Evolutionary conservation across 257 asterid species (phyloP).

Genomic region (Gentiana dahurica): DNA sequence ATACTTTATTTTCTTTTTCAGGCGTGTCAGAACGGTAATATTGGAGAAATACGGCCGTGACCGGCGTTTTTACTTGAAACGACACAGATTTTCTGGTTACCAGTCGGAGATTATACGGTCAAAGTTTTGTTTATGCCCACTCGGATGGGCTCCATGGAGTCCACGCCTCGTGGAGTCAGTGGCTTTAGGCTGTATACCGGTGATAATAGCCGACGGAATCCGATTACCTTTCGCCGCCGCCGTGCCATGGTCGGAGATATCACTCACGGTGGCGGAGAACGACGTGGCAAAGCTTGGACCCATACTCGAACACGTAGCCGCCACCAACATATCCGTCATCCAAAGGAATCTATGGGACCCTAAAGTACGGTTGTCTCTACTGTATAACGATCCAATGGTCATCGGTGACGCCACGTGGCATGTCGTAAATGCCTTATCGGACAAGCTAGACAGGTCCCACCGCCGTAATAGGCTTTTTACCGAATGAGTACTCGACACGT

Average conservation of each 20-base stretch:
- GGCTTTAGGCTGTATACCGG: slow-evolving; percentile 78
- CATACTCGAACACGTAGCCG: slow-evolving; percentile 55
- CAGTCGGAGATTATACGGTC: slow-evolving; percentile 71
- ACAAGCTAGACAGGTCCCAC: slow-evolving; percentile 37
- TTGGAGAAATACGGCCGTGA: slow-evolving; percentile 46
- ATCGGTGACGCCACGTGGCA: slow-evolving; percentile 94
- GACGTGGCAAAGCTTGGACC: slow-evolving; percentile 52
- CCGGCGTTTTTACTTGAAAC: slow-evolving; percentile 48
- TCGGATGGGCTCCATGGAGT: slow-evolving; percentile 99
- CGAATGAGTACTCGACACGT: slow-evolving; percentile 22
- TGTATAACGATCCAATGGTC: slow-evolving; percentile 32
- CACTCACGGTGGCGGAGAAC: slow-evolving; percentile 63
- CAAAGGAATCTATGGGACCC: slow-evolving; percentile 59
- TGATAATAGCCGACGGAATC: slow-evolving; percentile 73
- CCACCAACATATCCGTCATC: slow-evolving; percentile 48
- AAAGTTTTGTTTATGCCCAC: slow-evolving; percentile 70
- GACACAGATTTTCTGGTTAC: slow-evolving; percentile 63
- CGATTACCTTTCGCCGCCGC: slow-evolving; percentile 57
- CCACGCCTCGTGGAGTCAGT: slow-evolving; percentile 86
- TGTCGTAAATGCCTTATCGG: slow-evolving; percentile 30
- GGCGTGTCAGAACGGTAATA: slow-evolving; percentile 65
- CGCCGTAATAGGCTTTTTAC: slow-evolving; percentile 24
- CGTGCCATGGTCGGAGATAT: slow-evolving; percentile 69
- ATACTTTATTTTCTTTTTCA: slow-evolving; percentile 1
- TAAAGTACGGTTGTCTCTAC: slow-evolving; percentile 36